Evolutionary conservation across 345 rosid genomes (phyloP).

Genomic region (Psidium friedrichsthalianum): DNA sequence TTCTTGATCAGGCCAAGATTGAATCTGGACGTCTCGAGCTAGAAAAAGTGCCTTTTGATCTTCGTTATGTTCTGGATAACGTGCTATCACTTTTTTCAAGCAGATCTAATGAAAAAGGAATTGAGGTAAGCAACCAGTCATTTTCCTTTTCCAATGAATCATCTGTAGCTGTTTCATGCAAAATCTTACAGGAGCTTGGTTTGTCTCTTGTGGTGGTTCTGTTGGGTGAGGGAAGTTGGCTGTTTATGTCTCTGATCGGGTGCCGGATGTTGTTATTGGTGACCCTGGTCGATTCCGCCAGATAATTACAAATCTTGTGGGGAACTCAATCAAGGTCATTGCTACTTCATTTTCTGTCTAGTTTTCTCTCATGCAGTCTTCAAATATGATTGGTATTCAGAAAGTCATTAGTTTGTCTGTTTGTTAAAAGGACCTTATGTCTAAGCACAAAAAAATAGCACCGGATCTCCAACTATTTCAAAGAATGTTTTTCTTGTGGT

Average conservation of each 20-base stretch:
- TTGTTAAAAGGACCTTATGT: not conserved
- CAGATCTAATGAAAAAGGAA: constrained; percentile 45
- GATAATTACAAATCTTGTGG: constrained; percentile 88
- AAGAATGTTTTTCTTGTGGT: not conserved
- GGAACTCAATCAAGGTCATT: constrained; percentile 87
- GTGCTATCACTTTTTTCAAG: constrained; percentile 65
- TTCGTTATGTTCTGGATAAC: constrained; percentile 60
- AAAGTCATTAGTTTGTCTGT: not conserved
- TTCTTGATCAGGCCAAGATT: constrained; percentile 98
- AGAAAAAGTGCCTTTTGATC: constrained; percentile 79
- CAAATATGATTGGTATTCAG: not conserved
- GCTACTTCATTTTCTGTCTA: not conserved
- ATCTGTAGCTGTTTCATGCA: not conserved
- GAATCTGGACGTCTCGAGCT: constrained; percentile 95
- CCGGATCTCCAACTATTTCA: not conserved
- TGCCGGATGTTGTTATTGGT: constrained; percentile 76
- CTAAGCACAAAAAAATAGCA: not conserved
- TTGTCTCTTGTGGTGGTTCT: constrained; percentile 1
- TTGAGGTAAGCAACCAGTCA: constrained; percentile 45
- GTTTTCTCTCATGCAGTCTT: not conserved
- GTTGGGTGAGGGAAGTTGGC: constrained; percentile 53
- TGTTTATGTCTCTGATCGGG: constrained; percentile 64
- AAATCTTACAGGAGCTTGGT: constrained; percentile 5
- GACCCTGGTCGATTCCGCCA: constrained; percentile 83
- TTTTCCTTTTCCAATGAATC: not conserved